Percentiles rank a stretch among this genome's conserved stretches.
phyloP scores from a whole-genome alignment of 495 filamentous ascomycete genomes.

The Annulohypoxylon maeteangense region DNA sequence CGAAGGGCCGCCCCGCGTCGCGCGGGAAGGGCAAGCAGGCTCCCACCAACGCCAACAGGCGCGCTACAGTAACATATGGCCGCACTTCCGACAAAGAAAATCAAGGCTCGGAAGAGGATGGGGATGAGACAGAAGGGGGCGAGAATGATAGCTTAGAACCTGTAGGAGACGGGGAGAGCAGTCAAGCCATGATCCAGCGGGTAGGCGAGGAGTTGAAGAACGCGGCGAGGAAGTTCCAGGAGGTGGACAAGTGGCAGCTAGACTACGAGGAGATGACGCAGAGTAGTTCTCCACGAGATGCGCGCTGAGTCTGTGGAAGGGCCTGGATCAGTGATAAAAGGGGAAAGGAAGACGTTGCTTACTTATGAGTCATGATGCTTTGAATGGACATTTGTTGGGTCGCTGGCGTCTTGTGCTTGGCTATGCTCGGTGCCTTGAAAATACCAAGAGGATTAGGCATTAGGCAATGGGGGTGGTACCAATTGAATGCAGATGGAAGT shows the following conservation, averaged over 20 bases:
- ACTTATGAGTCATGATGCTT: conserved; percentile 25
- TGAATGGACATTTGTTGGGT: conserved; percentile 6
- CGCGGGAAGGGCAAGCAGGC: conserved; percentile 38
- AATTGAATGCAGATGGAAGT: conserved; percentile 4
- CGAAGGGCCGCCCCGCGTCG: background rate
- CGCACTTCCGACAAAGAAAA: conserved; percentile 58
- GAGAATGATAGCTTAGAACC: conserved; percentile 25
- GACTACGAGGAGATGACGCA: conserved; percentile 57
- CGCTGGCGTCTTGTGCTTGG: background rate
- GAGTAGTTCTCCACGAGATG: conserved; percentile 51
- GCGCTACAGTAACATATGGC: conserved; percentile 51
- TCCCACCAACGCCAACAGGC: conserved; percentile 33
- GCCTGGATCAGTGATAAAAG: background rate
- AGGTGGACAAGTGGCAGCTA: conserved; percentile 62
- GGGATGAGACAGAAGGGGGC: conserved; percentile 26
- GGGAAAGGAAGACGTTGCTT: conserved; percentile 3
- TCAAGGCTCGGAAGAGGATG: conserved; percentile 40
- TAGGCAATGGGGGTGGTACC: conserved; percentile 5
- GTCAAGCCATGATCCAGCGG: conserved; percentile 44
- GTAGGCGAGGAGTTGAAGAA: conserved; percentile 56
- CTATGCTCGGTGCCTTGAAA: conserved; percentile 9
- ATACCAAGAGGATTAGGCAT: background rate
- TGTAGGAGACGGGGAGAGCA: conserved; percentile 36
- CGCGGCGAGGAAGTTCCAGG: conserved; percentile 61
- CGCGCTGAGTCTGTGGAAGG: conserved; percentile 42